Base-by-base conservation (phyloP, 805 yeast species). In the Ogataea paraovalis region DNA sequence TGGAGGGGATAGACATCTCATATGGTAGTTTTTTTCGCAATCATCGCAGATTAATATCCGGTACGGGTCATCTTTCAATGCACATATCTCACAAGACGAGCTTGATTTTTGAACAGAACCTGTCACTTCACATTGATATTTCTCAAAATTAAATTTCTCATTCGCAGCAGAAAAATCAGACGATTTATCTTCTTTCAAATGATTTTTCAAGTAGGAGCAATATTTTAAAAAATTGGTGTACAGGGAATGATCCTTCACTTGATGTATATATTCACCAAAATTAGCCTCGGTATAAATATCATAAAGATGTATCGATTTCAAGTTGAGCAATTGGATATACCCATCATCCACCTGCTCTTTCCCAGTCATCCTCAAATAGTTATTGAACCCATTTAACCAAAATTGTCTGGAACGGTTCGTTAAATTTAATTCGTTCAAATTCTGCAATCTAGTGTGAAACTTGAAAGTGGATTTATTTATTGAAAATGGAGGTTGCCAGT, bases 381-480 rank as follows among this genome's bases (percentile, higher is more conserved):
- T 76, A 49, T 77, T 75, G 48, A 85, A 64, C 52, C 83, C 88
- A 46, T 76, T 80, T 40, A 69, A 68, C 65, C 85, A 86, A 54
- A 80, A 80, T 49, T 74, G 68, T 41, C 91, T 69, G 30, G 84
- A 78, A 51, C 95, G 69, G 48, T 83, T 82, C 7, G 75, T 61
- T 16, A 87, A 61, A 22, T 83, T 82, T 57, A 87, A 66, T 59
- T 85, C 88, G 55, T 79, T 76, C 45, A 87, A 58, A 41, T 73
- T 76, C 60, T 86, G 94, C n/a, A 82, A 60, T 46, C 95, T 65
- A 8, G 89, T 84, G 51, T 79, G 82, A 59, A 87, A 86, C 42
- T 66, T 72, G 64, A 86, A 85, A n/a, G 59, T 61, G 6, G 67
- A 57, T 41, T 71, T 68, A 42, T 84, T 72, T 19, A 85, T 67